These are phyloP conservation scores for Aspergillus niger DNA, from an alignment of 2,329 filamentous ascomycete genomes.

Conservation along the genomic window DNA sequence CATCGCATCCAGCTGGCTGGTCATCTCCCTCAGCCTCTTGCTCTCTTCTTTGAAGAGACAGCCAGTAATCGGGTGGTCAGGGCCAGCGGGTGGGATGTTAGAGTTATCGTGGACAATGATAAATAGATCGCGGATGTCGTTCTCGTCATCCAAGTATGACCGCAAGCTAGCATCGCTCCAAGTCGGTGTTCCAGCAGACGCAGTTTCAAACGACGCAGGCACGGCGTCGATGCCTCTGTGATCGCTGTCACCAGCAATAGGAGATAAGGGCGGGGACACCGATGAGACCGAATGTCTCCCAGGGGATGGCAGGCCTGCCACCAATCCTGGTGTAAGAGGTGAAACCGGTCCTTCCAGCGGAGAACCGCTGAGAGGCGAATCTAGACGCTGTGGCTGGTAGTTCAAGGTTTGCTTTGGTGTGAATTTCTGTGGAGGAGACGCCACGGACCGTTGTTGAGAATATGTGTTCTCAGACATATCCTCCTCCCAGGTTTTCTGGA, in stretches of 20 bases:
- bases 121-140: slow-evolving; percentile 85
- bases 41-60: slow-evolving; percentile 85
- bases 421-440: slow-evolving; percentile 35
- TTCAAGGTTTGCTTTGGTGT: slow-evolving; percentile 23
- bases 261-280: slow-evolving; percentile 62
- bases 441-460: slow-evolving; percentile 24
- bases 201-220: slow-evolving; percentile 57
- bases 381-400: slow-evolving; percentile 57
- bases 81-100: slow-evolving; percentile 73
- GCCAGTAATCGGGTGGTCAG: slow-evolving; percentile 82
- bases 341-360: slow-evolving; percentile 50
- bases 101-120: slow-evolving; percentile 91
- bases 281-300: slow-evolving; percentile 63
- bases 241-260: slow-evolving; percentile 32
- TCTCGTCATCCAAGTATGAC: slow-evolving; percentile 86
- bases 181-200: slow-evolving; percentile 59
- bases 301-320: slow-evolving; percentile 71
- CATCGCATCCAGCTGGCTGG: slow-evolving; percentile 84
- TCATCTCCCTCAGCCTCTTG: slow-evolving; percentile 82
- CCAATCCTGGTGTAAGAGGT: slow-evolving; percentile 63
- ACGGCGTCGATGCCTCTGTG: slow-evolving; percentile 42
- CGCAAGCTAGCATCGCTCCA: slow-evolving; percentile 89
- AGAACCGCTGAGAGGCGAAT: slow-evolving; percentile 69
- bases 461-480: slow-evolving; percentile 12
- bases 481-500: slow-evolving; percentile 13